Conservation (phyloP, 352 stramenopile genomes). For the Aphanomyces euteiches region DNA sequence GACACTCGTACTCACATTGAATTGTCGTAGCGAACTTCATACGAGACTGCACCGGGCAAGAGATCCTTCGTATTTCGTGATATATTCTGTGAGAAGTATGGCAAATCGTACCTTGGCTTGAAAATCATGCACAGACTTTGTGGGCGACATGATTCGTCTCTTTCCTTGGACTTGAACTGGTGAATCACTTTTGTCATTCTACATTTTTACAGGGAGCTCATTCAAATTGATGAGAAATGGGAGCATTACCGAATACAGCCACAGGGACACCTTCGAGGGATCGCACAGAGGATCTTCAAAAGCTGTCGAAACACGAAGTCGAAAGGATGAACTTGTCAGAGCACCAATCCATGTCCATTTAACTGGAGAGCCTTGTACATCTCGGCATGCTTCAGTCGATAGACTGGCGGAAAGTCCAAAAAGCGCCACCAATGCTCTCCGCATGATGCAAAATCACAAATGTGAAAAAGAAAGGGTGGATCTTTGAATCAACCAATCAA, state of each 20-base stretch:
- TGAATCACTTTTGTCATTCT: too few species aligned
- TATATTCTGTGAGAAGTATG: neutral
- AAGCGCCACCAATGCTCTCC: too few species aligned
- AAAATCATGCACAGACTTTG: conserved; percentile 17
- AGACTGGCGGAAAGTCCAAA: too few species aligned
- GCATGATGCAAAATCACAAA: neutral
- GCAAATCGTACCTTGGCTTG: conserved; percentile 11
- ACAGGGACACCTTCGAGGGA: conserved; percentile 11
- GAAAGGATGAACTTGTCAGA: conserved; percentile 27
- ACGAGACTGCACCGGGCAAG: neutral
- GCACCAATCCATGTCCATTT: conserved; percentile 31
- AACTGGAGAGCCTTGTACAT: conserved; percentile 6
- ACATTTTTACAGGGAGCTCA: too few species aligned
- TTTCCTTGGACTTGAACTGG: neutral
- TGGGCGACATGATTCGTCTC: neutral
- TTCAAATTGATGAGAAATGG: too few species aligned
- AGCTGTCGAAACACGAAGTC: conserved; percentile 13
- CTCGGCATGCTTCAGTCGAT: neutral
- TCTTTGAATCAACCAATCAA: conserved; percentile 13
- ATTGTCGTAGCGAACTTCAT: conserved; percentile 27
- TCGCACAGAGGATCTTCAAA: conserved; percentile 9
- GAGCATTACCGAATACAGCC: neutral
- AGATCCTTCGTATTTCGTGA: neutral
- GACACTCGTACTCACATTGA: conserved; percentile 4
- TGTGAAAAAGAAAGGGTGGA: neutral